Evolutionary conservation across 1,139 yeast species (phyloP).

Genomic region (Yamadazyma epiphylla): DNA sequence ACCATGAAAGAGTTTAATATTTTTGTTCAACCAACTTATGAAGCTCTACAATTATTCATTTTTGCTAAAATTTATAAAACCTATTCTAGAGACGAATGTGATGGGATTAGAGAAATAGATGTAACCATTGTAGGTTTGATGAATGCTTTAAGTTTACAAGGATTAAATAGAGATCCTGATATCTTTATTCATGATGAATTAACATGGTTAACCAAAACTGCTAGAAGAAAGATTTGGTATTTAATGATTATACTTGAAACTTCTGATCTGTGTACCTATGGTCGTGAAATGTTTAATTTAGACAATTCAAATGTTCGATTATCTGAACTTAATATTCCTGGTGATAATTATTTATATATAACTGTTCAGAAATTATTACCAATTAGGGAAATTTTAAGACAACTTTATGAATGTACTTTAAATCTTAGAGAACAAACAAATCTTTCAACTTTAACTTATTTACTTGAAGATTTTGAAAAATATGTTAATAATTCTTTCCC

Average conservation of each 20-base stretch:
- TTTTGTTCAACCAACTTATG: slow-evolving; percentile 38
- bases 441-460: slow-evolving; percentile 5
- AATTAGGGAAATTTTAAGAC: slow-evolving; percentile 4
- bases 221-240: slow-evolving; percentile 47
- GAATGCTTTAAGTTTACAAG: slow-evolving; percentile 47
- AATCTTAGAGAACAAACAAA: slow-evolving; percentile 8
- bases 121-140: slow-evolving; percentile 19
- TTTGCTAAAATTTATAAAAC: slow-evolving; percentile 24
- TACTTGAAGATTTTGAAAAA: slow-evolving; percentile 9
- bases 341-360: slow-evolving; percentile 5
- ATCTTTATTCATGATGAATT: slow-evolving; percentile 23
- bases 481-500: slow-evolving; percentile 6
- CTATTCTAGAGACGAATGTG: slow-evolving; percentile 31
- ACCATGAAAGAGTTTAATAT: slow-evolving; percentile 35
- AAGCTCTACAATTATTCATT: slow-evolving; percentile 44
- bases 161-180: slow-evolving; percentile 50
- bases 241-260: slow-evolving; percentile 10
- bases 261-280: slow-evolving; percentile 9
- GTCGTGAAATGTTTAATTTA: slow-evolving; percentile 5
- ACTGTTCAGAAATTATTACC: slow-evolving; percentile 3
- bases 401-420: slow-evolving; percentile 7
- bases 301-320: slow-evolving; percentile 8
- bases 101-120: slow-evolving; percentile 25
- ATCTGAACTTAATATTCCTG: slow-evolving; percentile 8
- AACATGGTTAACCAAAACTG: slow-evolving; percentile 26